Conservation (phyloP, 306 rosid genomes). For the Potentilla sterilis region DNA sequence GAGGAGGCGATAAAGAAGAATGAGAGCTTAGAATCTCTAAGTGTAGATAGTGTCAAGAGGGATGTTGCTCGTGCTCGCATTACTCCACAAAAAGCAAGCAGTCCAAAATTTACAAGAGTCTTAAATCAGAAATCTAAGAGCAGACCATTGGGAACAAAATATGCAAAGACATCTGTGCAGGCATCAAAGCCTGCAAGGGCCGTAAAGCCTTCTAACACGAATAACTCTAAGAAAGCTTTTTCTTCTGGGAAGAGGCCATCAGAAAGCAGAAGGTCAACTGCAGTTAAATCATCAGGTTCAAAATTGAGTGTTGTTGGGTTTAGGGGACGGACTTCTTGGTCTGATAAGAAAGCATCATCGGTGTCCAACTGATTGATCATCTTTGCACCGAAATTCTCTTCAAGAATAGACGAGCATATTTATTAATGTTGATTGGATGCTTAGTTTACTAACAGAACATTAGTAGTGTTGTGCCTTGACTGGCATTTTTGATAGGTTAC, state of each 20-base stretch:
- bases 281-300: conserved; percentile 46
- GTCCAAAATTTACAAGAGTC: conserved; percentile 35
- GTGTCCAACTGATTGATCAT: conserved; percentile 32
- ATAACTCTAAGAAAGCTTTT: conserved; percentile 34
- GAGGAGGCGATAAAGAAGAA: conserved; percentile 91
- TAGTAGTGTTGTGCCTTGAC: neutral
- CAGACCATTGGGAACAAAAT: conserved; percentile 29
- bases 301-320: conserved; percentile 83
- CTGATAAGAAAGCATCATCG: conserved; percentile 44
- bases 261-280: conserved; percentile 34
- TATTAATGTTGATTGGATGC: neutral
- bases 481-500: neutral
- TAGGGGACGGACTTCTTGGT: conserved; percentile 60
- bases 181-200: conserved; percentile 21
- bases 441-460: neutral
- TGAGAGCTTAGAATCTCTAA: conserved; percentile 85
- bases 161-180: conserved; percentile 32
- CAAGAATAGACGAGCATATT: neutral
- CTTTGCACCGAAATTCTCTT: neutral
- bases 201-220: conserved; percentile 28
- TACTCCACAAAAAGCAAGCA: conserved; percentile 54
- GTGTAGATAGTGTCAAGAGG: conserved; percentile 58
- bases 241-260: conserved; percentile 42
- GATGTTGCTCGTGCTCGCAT: conserved; percentile 59
- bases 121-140: conserved; percentile 38